Percentiles rank a stretch among this genome's conserved stretches.
These are phyloP conservation scores for Tulasnella sp. DNA, from an alignment of 768 basidiomycete genomes.

Conservation along the genomic window DNA sequence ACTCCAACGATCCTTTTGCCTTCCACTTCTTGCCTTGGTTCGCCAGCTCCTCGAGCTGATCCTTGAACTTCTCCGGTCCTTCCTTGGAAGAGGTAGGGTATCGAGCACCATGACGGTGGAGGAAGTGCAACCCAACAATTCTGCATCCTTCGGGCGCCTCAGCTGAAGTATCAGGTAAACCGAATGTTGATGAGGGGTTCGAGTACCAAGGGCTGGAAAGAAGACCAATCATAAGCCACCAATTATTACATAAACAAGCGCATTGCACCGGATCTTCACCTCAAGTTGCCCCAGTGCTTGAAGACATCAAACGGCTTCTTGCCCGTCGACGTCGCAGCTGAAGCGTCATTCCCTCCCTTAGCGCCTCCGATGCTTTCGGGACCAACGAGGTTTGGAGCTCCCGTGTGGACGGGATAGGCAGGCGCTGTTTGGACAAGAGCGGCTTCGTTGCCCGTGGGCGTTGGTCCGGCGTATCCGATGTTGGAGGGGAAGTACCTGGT, in stretches of 20 bases:
- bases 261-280: constrained; percentile 17
- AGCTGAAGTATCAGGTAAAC: constrained; percentile 65
- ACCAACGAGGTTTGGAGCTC: constrained; percentile 41
- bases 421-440: constrained; percentile 40
- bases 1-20: constrained; percentile 43
- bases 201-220: constrained; percentile 70
- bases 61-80: constrained; percentile 35
- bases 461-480: constrained; percentile 76
- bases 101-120: constrained; percentile 82
- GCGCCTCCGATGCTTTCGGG: constrained; percentile 29
- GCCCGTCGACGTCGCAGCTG: constrained; percentile 32
- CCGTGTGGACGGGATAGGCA: constrained; percentile 73
- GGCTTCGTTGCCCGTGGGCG: constrained; percentile 54
- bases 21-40: constrained; percentile 32
- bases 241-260: neutral
- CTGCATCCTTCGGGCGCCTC: constrained; percentile 70
- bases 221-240: neutral
- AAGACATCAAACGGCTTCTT: constrained; percentile 62
- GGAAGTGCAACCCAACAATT: constrained; percentile 72
- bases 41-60: constrained; percentile 17
- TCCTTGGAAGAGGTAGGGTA: constrained; percentile 46
- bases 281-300: constrained; percentile 73
- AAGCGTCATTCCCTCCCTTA: neutral
- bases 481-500: constrained; percentile 75
- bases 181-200: constrained; percentile 65